Conservation (phyloP, 148 eudicot species). For the Polygonum maritimum region DNA sequence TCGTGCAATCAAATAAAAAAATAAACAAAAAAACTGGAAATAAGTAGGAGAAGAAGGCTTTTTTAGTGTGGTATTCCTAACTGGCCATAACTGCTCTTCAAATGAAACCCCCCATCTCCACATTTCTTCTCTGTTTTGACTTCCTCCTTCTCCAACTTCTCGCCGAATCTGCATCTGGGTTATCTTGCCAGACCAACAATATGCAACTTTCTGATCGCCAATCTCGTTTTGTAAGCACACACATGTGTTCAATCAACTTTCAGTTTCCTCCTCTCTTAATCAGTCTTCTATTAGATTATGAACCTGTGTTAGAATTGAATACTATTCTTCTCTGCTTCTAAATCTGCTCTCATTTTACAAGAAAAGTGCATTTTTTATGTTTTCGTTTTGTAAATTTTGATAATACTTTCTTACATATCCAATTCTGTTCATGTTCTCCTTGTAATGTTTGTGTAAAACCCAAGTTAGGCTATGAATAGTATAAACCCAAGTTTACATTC, state of each 20-base stretch:
- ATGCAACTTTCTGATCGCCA: conserved; percentile 1
- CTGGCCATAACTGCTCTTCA: conserved; percentile 9
- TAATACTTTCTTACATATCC: neutral
- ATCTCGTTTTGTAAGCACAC: neutral
- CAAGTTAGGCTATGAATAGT: neutral
- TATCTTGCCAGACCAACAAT: neutral
- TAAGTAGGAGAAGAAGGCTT: neutral
- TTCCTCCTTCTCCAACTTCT: neutral
- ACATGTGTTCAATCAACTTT: neutral
- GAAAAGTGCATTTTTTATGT: neutral
- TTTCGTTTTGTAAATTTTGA: too few relatives aligned
- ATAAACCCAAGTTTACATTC: neutral
- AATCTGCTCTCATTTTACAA: neutral
- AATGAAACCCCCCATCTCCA: neutral
- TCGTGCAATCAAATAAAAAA: neutral
- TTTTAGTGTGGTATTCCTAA: conserved; percentile 10
- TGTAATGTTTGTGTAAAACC: neutral
- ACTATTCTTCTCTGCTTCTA: neutral
- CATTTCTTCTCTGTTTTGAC: neutral
- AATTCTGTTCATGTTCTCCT: neutral
- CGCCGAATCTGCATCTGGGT: neutral
- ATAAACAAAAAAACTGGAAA: neutral
- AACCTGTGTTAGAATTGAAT: neutral
- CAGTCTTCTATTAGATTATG: neutral
- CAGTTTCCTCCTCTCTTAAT: neutral